phyloP scores from a whole-genome alignment of 2,329 filamentous ascomycete species.

The Daldinia sp. region DNA sequence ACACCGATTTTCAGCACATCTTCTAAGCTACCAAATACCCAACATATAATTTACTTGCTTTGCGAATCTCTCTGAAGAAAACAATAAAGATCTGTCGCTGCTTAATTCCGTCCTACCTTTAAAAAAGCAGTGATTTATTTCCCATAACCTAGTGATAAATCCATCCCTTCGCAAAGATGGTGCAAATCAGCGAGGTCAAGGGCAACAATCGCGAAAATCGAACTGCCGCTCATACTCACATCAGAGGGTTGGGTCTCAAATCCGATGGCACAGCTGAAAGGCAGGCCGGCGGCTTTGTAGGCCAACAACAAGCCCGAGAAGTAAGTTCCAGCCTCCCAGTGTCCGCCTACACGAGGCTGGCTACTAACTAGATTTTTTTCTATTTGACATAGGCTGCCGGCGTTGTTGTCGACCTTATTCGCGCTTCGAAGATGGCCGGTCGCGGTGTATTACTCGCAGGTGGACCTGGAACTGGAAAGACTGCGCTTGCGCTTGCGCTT shows the following conservation, averaged over 20 bases:
- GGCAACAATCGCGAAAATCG: slow-evolving; percentile 93
- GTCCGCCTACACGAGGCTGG: slow-evolving; percentile 27
- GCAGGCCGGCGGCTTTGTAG: slow-evolving; percentile 84
- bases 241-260: slow-evolving; percentile 91
- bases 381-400: slow-evolving; percentile 75
- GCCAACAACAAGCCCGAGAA: slow-evolving; percentile 87
- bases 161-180: slow-evolving; percentile 64
- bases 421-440: slow-evolving; percentile 96
- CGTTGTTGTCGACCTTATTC: slow-evolving; percentile 94
- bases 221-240: slow-evolving; percentile 96
- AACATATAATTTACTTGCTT: neutral
- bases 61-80: neutral
- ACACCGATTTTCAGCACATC: slow-evolving; percentile 15
- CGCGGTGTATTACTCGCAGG: slow-evolving; percentile 92
- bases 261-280: slow-evolving; percentile 85
- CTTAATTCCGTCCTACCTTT: slow-evolving; percentile 2
- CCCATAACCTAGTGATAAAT: slow-evolving; percentile 3
- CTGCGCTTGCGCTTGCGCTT: slow-evolving; percentile 91
- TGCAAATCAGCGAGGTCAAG: slow-evolving; percentile 94
- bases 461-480: slow-evolving; percentile 96
- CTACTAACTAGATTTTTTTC: slow-evolving; percentile 11
- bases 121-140: slow-evolving; percentile 7
- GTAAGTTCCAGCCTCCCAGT: slow-evolving; percentile 56
- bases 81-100: slow-evolving; percentile 2
- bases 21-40: neutral